Percentiles rank a stretch among this genome's conserved stretches.
phyloP scores from a whole-genome alignment of 2,329 filamentous ascomycete genomes.

The Hirsutella minnesotensis region DNA sequence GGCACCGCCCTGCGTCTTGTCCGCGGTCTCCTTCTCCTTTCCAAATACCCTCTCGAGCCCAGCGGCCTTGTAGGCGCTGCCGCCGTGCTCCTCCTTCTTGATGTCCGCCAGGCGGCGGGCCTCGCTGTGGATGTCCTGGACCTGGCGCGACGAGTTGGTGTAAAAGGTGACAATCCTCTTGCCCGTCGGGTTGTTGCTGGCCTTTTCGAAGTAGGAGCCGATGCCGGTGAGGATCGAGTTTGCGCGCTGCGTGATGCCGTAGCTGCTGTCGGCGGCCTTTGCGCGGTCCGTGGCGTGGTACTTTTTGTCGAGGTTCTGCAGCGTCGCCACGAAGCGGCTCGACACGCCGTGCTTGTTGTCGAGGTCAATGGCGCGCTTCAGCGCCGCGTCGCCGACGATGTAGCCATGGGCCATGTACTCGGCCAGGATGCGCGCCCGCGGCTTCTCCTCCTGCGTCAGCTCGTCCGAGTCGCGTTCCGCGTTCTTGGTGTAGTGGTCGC shows the following conservation, averaged over 20 bases:
- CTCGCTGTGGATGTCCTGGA: slow-evolving; percentile 87
- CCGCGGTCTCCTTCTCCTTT: slow-evolving; percentile 37
- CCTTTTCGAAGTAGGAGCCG: slow-evolving; percentile 90
- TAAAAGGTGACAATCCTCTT: slow-evolving; percentile 86
- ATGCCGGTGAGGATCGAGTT: slow-evolving; percentile 53
- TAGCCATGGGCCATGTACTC: slow-evolving; percentile 97
- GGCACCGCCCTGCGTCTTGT: slow-evolving; percentile 7
- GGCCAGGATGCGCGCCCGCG: slow-evolving; percentile 80
- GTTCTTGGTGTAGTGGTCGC: slow-evolving; percentile 40
- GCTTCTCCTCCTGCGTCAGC: slow-evolving; percentile 93
- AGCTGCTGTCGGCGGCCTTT: slow-evolving; percentile 70
- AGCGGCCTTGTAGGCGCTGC: slow-evolving; percentile 46
- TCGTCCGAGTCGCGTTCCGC: slow-evolving; percentile 51
- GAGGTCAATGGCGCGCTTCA: slow-evolving; percentile 74
- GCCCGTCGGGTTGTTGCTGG: slow-evolving; percentile 73
- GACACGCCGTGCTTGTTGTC: slow-evolving; percentile 86
- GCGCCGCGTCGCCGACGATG: slow-evolving; percentile 60
- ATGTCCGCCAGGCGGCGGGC: slow-evolving; percentile 78
- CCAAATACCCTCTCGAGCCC: slow-evolving; percentile 47
- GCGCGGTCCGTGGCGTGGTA: slow-evolving; percentile 83
- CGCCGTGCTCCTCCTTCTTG: slow-evolving; percentile 57
- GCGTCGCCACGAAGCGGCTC: slow-evolving; percentile 62
- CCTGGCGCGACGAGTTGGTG: slow-evolving; percentile 71
- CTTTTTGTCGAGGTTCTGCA: slow-evolving; percentile 69
- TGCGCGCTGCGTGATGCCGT: slow-evolving; percentile 68